Conservation (phyloP, 129 eudicot species). For the Glebionis coronaria region DNA sequence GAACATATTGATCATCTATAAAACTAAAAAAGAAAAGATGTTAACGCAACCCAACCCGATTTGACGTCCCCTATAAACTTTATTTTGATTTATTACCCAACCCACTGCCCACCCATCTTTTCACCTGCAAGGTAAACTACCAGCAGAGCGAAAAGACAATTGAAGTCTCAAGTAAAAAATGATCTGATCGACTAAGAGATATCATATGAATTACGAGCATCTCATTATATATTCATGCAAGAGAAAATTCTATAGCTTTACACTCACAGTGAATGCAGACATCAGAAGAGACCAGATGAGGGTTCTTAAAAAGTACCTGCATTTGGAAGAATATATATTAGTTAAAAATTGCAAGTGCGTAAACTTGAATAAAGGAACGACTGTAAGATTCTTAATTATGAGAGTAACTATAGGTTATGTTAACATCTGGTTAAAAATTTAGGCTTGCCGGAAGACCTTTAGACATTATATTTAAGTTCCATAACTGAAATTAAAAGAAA, state of each 20-base stretch:
- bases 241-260: constrained; percentile 10
- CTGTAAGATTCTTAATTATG: neutral
- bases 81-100: neutral
- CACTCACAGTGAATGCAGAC: constrained; percentile 81
- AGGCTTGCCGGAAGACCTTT: neutral
- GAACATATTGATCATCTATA: neutral
- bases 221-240: neutral
- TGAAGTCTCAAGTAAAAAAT: constrained; percentile 1
- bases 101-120: neutral
- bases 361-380: neutral
- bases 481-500: neutral
- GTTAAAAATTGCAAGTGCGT: neutral
- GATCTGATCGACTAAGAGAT: neutral
- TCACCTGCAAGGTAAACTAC: neutral
- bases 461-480: neutral
- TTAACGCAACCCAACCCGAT: neutral
- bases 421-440: neutral
- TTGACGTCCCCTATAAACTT: neutral
- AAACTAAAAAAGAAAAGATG: neutral
- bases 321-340: neutral
- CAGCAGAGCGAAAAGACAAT: neutral
- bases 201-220: constrained; percentile 1
- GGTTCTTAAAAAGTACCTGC: constrained; percentile 63
- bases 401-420: neutral
- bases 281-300: constrained; percentile 81